Conservation (phyloP, 2,329 filamentous ascomycete species). For the Claviceps lovelessii region DNA sequence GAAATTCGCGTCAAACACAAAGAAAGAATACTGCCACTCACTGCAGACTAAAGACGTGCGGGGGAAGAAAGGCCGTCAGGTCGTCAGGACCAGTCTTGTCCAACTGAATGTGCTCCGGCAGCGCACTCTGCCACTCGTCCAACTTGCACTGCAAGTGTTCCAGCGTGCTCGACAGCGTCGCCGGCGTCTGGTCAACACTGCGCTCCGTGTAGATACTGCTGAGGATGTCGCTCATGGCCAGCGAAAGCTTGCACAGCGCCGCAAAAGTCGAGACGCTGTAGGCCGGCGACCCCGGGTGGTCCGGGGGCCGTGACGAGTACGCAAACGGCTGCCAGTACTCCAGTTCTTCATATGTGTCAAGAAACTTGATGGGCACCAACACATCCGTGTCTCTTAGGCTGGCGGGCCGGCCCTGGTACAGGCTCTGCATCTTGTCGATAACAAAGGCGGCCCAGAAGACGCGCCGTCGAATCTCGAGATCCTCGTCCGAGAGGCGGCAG, state of each 20-base stretch:
- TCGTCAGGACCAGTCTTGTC: conserved; percentile 15
- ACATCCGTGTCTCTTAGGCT: conserved; percentile 31
- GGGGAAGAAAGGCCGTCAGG: conserved; percentile 19
- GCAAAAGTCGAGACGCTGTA: conserved; percentile 30
- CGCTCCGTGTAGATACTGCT: conserved; percentile 31
- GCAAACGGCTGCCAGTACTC: conserved; percentile 35
- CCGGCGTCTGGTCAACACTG: conserved; percentile 20
- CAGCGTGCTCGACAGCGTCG: conserved; percentile 22
- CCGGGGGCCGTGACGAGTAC: conserved; percentile 16
- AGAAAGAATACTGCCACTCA: conserved; percentile 7
- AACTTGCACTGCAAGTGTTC: conserved; percentile 26
- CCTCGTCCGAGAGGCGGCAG: conserved; percentile 26
- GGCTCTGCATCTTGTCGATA: conserved; percentile 37
- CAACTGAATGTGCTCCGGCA: conserved; percentile 29
- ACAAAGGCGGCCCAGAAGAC: conserved; percentile 14
- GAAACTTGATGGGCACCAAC: conserved; percentile 30
- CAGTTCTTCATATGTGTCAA: conserved; percentile 37
- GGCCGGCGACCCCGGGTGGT: conserved; percentile 21
- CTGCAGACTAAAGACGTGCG: conserved; percentile 29
- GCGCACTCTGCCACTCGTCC: conserved; percentile 23
- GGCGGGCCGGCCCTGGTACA: conserved; percentile 39
- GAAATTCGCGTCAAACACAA: too few relatives aligned
- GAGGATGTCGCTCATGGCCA: conserved; percentile 31
- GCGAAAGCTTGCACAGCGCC: conserved; percentile 27
- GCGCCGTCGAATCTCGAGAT: conserved; percentile 25